Evolutionary conservation across 345 rosid species (phyloP).

Genomic region (Dipteronia dyeriana): DNA sequence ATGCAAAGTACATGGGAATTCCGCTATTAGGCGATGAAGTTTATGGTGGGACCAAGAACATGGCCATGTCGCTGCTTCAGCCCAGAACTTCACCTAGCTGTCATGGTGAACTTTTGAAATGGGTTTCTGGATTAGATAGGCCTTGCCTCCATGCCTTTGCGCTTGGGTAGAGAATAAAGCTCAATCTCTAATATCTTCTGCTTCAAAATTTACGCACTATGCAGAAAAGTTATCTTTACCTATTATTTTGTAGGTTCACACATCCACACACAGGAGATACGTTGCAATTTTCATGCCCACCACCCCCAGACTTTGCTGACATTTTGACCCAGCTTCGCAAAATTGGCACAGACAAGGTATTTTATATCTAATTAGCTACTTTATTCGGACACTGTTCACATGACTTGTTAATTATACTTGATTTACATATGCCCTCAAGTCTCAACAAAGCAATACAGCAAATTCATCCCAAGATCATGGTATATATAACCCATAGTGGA

Average conservation of each 20-base stretch:
- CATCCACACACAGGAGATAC: conserved; percentile 69
- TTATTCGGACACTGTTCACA: background rate
- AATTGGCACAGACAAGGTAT: conserved; percentile 62
- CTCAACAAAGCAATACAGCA: background rate
- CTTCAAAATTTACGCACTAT: background rate
- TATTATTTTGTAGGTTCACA: conserved; percentile 50
- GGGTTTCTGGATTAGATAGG: conserved; percentile 71
- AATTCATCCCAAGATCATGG: background rate
- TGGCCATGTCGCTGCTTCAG: conserved; percentile 78
- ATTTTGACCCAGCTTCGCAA: conserved; percentile 56
- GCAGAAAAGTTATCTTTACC: background rate
- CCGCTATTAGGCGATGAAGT: conserved; percentile 90
- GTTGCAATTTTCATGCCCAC: conserved; percentile 66
- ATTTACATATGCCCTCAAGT: background rate
- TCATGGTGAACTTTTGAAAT: conserved; percentile 41
- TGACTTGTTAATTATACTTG: background rate
- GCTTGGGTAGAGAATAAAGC: conserved; percentile 65
- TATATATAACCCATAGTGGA: background rate
- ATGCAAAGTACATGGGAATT: conserved; percentile 77
- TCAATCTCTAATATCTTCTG: background rate
- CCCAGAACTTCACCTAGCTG: conserved; percentile 45
- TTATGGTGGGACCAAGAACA: conserved; percentile 77
- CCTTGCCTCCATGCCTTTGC: conserved; percentile 92
- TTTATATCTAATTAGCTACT: background rate
- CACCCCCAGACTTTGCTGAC: conserved; percentile 74